phyloP scores from a whole-genome alignment of 2,329 filamentous ascomycete genomes.

The Epicoccum sorghinum region DNA sequence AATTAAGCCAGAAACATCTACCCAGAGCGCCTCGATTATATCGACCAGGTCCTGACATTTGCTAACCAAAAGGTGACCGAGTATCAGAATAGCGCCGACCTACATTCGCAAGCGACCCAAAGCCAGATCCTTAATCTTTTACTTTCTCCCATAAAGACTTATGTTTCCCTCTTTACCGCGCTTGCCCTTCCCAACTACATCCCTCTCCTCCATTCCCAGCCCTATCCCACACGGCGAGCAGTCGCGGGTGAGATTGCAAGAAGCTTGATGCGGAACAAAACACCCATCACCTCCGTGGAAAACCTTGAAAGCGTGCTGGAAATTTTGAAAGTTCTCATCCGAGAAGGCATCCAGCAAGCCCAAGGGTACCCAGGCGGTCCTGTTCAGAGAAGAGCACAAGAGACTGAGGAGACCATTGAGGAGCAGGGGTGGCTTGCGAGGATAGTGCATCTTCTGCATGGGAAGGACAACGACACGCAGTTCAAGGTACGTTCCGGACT shows the following conservation, averaged over 20 bases:
- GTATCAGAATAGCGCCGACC: constrained; percentile 91
- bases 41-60: constrained; percentile 91
- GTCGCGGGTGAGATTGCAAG: constrained; percentile 88
- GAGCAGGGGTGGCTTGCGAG: constrained; percentile 97
- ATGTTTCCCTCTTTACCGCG: constrained; percentile 95
- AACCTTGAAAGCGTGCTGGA: constrained; percentile 89
- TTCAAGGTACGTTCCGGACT: constrained; percentile 65
- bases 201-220: constrained; percentile 86
- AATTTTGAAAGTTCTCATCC: constrained; percentile 87
- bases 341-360: constrained; percentile 83
- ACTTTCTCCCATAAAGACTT: constrained; percentile 87
- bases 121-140: constrained; percentile 87
- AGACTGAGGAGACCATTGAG: constrained; percentile 97
- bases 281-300: constrained; percentile 74
- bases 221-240: constrained; percentile 87
- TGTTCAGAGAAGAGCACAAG: constrained; percentile 72
- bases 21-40: constrained; percentile 88
- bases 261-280: constrained; percentile 82
- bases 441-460: constrained; percentile 85
- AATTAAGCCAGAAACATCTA: constrained; percentile 75
- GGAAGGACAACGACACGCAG: constrained; percentile 87
- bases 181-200: constrained; percentile 91
- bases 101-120: constrained; percentile 87
- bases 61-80: constrained; percentile 85
- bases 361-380: constrained; percentile 82